Conservation (phyloP, 2,329 filamentous ascomycete species). For the Botrytis hyacinthi region DNA sequence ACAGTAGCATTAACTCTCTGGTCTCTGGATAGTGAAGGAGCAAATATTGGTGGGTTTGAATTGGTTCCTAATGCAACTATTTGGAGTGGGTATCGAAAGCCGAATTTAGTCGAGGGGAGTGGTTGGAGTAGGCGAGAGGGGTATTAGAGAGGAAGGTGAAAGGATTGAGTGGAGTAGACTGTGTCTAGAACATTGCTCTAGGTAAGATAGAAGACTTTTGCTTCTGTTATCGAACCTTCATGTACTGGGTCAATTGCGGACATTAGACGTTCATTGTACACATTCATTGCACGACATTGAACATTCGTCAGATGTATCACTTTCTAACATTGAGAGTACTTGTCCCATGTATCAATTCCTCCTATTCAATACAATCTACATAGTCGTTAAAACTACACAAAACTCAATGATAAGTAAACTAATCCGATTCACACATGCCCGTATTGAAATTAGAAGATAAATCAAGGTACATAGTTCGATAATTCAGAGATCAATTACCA, state of each 20-base stretch:
- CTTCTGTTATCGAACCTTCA: neutral
- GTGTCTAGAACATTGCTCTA: neutral
- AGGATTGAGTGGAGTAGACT: neutral
- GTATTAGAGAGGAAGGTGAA: neutral
- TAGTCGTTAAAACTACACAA: neutral
- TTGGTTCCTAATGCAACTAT: neutral
- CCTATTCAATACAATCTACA: neutral
- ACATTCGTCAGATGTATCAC: neutral
- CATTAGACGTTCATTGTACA: neutral
- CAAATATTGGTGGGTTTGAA: slow-evolving; percentile 11
- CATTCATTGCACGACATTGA: neutral
- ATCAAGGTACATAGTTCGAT: accelerated
- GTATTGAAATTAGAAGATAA: neutral
- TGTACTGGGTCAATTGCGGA: neutral
- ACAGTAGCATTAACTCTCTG: slow-evolving; percentile 68
- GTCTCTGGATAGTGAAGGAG: slow-evolving; percentile 45
- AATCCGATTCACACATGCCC: neutral
- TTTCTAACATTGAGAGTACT: no score
- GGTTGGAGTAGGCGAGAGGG: neutral
- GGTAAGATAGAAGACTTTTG: neutral
- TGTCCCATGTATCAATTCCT: neutral
- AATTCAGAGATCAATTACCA: neutral
- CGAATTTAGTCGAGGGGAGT: slow-evolving; percentile 33
- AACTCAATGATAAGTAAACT: neutral
- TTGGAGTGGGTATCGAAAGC: slow-evolving; percentile 3